Base-by-base conservation (phyloP, 768 basidiomycete species). In the Termitomyces heimii region DNA sequence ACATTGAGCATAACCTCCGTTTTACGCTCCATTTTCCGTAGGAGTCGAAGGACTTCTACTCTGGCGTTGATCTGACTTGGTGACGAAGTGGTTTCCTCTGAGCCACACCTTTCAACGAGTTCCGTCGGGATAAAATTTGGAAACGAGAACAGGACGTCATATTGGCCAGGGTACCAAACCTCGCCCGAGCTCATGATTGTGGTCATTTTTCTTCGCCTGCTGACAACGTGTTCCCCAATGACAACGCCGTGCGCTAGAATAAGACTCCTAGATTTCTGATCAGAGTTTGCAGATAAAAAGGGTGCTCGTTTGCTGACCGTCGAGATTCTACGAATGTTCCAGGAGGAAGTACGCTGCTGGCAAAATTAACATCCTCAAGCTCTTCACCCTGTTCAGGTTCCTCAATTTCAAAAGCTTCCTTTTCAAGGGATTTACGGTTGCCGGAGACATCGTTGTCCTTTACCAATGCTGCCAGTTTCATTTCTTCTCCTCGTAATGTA, bases 101-200 rank as follows among this genome's bases (percentile, higher is more conserved):
- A 42, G 1, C 85, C 84, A 63, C 85, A 86, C 32, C 82, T 75
- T 35, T 61, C 60, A 0, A 77, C 72, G 8, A 84, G 71, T 58
- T 81, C 75, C 42, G 58, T 51, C 14, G 80, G 66, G 26, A 82
- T 70, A 63, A 87, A 76, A n/a, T 71, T 68, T 0, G 87, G 86
- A n/a, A 89, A 71, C 26, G 75, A 63, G 66, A 85, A 88, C 63
- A 77, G 74, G 62, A 88, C 72, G 57, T 91, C 86, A n/a, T 73
- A 63, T 12, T 72, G 72, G 18, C 71, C 62, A 57, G 82, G 80
- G 2, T 65, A 57, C 75, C 81, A 79, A 1, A 83, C 50, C 55
- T 86, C 82, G 5, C 89, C 89, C 65, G 76, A 55, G 64, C 79
- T 64, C 67, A 79, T 64, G 13, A 77, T 63, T 7, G 66, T 56